A percentile compares a stretch with the other conserved stretches of the same genome.
phyloP scores from a whole-genome alignment of 108 stramenopile species.

The Nannochloropsis salina region DNA sequence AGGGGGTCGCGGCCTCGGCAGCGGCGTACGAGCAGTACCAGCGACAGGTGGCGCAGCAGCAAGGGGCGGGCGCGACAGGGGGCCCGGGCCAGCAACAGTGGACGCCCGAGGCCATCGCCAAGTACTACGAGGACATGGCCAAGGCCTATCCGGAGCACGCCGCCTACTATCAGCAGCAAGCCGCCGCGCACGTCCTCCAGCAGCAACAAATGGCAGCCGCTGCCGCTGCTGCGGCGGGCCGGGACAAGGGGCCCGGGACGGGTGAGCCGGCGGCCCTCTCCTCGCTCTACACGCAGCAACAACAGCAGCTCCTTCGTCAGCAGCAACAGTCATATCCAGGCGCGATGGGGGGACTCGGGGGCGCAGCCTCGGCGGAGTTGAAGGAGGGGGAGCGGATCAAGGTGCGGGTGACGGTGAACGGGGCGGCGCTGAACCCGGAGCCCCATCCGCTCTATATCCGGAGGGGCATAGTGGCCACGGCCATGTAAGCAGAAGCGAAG shows the following conservation, averaged over 20 bases:
- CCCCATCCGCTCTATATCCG: background rate
- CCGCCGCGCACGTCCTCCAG: constrained; percentile 1
- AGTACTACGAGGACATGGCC: constrained; percentile 14
- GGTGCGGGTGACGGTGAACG: background rate
- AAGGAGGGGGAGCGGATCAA: background rate
- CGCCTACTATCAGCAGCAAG: background rate
- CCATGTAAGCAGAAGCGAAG: background rate
- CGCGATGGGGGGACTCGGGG: background rate
- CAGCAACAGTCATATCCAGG: background rate
- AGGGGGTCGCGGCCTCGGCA: background rate
- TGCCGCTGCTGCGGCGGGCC: background rate
- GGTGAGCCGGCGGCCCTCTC: background rate
- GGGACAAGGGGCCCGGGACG: background rate
- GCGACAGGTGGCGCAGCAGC: background rate
- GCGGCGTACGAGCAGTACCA: constrained; percentile 9
- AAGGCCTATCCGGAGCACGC: background rate
- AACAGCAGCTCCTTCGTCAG: background rate
- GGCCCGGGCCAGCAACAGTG: background rate
- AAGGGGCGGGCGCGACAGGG: background rate
- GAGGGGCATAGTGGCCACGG: background rate
- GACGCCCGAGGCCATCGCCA: constrained; percentile 16
- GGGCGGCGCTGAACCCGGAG: background rate
- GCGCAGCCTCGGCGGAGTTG: background rate
- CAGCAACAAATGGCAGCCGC: background rate
- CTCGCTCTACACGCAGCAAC: background rate